Evolutionary conservation across 2,329 filamentous ascomycete genomes (phyloP).

Genomic region (Pestalotiopsis sp.): DNA sequence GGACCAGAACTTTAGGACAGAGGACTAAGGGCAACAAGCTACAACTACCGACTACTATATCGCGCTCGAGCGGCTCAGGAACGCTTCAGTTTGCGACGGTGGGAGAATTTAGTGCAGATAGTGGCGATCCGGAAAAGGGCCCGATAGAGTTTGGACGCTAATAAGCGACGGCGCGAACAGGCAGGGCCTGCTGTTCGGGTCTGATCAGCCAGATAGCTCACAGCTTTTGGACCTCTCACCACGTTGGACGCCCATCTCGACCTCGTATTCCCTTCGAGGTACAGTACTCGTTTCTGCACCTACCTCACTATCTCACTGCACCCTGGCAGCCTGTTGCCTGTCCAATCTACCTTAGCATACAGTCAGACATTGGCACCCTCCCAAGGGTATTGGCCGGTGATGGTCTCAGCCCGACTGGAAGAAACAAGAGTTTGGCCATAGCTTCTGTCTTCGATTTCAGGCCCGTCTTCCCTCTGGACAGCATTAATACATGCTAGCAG

Average conservation of each 20-base stretch:
- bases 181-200: neutral
- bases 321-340: neutral
- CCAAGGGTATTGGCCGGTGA: neutral
- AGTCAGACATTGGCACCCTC: neutral
- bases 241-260: neutral
- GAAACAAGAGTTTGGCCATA: neutral
- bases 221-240: constrained; percentile 34
- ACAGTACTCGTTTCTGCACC: neutral
- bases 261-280: neutral
- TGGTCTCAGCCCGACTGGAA: neutral
- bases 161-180: neutral
- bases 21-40: neutral
- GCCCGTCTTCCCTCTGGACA: neutral
- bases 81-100: neutral
- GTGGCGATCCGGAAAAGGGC: constrained; percentile 1
- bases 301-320: neutral
- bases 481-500: neutral
- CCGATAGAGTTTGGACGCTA: constrained; percentile 2
- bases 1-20: neutral
- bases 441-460: neutral
- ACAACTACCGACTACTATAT: neutral
- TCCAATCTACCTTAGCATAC: no score
- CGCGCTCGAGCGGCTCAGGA: neutral
- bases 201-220: neutral
- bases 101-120: neutral